Evolutionary conservation across 2,329 filamentous ascomycete genomes (phyloP).

Genomic region (Paracorniculantispora psalliotae): DNA sequence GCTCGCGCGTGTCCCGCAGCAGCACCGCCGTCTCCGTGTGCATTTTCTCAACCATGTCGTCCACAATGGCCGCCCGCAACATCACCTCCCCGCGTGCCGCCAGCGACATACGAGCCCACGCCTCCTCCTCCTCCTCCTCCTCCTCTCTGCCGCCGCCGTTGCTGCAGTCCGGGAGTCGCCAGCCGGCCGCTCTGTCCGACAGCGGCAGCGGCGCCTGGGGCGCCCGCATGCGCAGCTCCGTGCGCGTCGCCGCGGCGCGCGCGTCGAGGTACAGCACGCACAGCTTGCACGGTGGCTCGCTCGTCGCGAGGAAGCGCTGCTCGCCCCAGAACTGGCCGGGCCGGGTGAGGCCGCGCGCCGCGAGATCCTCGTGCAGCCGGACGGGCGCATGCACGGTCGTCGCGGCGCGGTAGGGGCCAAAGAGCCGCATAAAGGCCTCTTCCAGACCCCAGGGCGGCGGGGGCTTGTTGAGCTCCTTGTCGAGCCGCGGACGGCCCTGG

Average conservation of each 20-base stretch:
- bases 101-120: no score
- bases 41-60: conserved; percentile 20
- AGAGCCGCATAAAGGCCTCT: no score
- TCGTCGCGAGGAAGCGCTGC: conserved; percentile 29
- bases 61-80: no score
- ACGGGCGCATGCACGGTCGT: conserved; percentile 29
- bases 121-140: no score
- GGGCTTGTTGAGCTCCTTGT: no score
- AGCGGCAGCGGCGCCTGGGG: no score
- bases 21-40: conserved; percentile 21
- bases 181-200: no score
- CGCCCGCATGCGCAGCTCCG: conserved; percentile 19
- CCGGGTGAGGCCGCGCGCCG: background rate
- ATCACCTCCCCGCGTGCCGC: no score
- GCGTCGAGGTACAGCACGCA: conserved; percentile 29
- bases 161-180: conserved; percentile 27
- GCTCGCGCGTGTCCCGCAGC: conserved; percentile 19
- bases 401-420: conserved; percentile 15
- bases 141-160: conserved; percentile 8
- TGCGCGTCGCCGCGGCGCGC: conserved; percentile 13
- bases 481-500: no score
- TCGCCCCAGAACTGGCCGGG: conserved; percentile 23
- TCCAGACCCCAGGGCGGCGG: no score
- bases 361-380: conserved; percentile 22
- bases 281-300: conserved; percentile 32